Base-by-base conservation (phyloP, 2,329 filamentous ascomycete genomes). In the Fragosphaeria purpurea region DNA sequence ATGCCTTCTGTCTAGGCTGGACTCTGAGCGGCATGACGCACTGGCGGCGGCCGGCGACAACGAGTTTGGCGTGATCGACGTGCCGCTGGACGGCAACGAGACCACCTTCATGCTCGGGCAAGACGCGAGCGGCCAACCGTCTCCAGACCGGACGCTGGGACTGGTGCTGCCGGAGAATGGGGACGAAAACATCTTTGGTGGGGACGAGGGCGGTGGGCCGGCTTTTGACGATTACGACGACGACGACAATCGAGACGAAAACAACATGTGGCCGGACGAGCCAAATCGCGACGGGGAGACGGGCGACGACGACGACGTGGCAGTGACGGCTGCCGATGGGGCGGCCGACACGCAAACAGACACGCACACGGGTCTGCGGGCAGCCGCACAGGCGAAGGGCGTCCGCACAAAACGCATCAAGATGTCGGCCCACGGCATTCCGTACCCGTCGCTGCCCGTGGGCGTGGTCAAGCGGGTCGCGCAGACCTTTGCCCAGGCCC, bases 381-480 rank as follows among this genome's bases (percentile, higher is more conserved):
- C 22, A 22, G 22, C 22, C 2, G 10, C 13, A 13, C 39, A 33
- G 9, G 35, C 42, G 5, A 6, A 31, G 10, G 37, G 7, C 6
- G 1, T 6, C 9, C 40, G 8, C 12, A 22, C 30, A 7, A 76
- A 75, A 58, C 62, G 65, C 33, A 71, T 79, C 57, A 76, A 78
- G 56, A 73, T 80, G 45, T 94, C 88, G 0, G 77, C 77, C 46
- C 74, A 89, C 60, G 87, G 87, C 32, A 80, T 86, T 46, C 78
- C 84, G 54, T 89, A 90, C 57, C 85, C 87, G 1, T 82, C 83
- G 1, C 69, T 95, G 41, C 87, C 89, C 3, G 69, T 77, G 1
- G 75, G 80, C 0, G 80, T 90, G 22, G 81, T 95, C 47, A 91
- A 90, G 66, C 75, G 80, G 55, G 67, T 88, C 2, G 83, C 84